These are phyloP conservation scores for Phragmites australis DNA, from an alignment of 176 grass and related monocot species.

Conservation along the genomic window DNA sequence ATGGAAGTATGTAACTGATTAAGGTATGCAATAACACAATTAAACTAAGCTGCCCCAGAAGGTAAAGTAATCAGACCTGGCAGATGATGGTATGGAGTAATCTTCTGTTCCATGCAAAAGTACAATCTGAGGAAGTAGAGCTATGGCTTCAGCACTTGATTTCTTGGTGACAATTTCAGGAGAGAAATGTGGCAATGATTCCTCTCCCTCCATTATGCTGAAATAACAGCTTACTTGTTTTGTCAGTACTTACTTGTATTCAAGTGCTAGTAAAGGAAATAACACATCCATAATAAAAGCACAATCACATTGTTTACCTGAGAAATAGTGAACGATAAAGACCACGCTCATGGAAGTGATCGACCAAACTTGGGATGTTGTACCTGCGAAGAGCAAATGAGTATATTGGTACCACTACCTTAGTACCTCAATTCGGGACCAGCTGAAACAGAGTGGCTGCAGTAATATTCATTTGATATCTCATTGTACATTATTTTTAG, in stretches of 20 bases:
- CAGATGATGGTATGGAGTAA: slow-evolving; percentile 87
- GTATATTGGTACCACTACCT: neutral
- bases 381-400: slow-evolving; percentile 54
- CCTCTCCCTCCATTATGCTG: slow-evolving; percentile 96
- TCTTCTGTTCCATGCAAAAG: slow-evolving; percentile 88
- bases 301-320: slow-evolving; percentile 54
- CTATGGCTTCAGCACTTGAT: slow-evolving; percentile 53
- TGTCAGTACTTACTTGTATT: neutral
- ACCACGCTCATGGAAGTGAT: slow-evolving; percentile 89
- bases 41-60: neutral
- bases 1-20: neutral
- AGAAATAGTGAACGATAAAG: slow-evolving; percentile 91
- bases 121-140: slow-evolving; percentile 74
- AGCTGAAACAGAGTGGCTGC: neutral
- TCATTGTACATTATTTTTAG: neutral
- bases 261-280: neutral
- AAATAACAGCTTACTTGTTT: slow-evolving; percentile 33
- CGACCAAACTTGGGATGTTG: slow-evolving; percentile 68
- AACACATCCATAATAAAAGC: neutral
- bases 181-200: slow-evolving; percentile 65
- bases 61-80: slow-evolving; percentile 56
- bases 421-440: neutral
- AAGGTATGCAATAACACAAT: neutral
- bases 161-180: slow-evolving; percentile 71
- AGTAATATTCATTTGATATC: neutral